Percentiles rank a stretch among this genome's conserved stretches.
Evolutionary conservation across 2,329 filamentous ascomycete genomes (phyloP).

Genomic region (Pseudocercospora crystallina): DNA sequence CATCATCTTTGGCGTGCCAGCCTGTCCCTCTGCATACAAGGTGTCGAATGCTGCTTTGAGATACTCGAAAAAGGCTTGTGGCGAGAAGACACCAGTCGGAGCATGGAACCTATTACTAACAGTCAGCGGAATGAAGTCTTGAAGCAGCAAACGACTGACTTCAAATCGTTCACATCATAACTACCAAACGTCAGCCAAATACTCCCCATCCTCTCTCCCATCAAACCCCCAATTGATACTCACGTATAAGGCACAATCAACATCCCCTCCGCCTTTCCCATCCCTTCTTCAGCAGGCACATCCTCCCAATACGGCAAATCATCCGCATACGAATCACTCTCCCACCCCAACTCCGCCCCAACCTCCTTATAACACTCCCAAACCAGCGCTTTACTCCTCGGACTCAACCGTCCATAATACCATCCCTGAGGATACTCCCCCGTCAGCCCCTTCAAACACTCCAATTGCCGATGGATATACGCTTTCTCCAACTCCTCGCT

Average conservation of each 20-base stretch:
- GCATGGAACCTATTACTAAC: background rate
- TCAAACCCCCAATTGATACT: background rate
- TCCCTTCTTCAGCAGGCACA: conserved; percentile 47
- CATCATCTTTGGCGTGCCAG: conserved; percentile 57
- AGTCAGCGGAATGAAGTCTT: too few relatives aligned
- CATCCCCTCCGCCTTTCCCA: conserved; percentile 46
- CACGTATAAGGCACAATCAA: conserved; percentile 56
- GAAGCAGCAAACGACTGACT: conserved; percentile 29
- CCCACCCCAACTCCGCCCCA: conserved; percentile 51
- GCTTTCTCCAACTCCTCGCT: conserved; percentile 49
- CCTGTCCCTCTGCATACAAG: conserved; percentile 52
- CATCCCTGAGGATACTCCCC: conserved; percentile 50
- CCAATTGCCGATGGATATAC: conserved; percentile 37
- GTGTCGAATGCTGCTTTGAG: conserved; percentile 56
- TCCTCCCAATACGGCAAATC: conserved; percentile 58
- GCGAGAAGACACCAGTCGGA: conserved; percentile 45
- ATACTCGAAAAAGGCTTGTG: conserved; percentile 46
- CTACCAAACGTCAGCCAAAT: conserved; percentile 3
- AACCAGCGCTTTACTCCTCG: conserved; percentile 48
- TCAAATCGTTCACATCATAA: conserved; percentile 54
- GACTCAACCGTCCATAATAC: conserved; percentile 50
- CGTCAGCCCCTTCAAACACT: conserved; percentile 43
- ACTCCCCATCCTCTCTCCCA: too few relatives aligned
- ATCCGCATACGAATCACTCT: conserved; percentile 53
- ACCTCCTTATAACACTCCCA: conserved; percentile 54